Evolutionary conservation across 78 protist species (phyloP).

Genomic region (Cyanophora paradoxa): DNA sequence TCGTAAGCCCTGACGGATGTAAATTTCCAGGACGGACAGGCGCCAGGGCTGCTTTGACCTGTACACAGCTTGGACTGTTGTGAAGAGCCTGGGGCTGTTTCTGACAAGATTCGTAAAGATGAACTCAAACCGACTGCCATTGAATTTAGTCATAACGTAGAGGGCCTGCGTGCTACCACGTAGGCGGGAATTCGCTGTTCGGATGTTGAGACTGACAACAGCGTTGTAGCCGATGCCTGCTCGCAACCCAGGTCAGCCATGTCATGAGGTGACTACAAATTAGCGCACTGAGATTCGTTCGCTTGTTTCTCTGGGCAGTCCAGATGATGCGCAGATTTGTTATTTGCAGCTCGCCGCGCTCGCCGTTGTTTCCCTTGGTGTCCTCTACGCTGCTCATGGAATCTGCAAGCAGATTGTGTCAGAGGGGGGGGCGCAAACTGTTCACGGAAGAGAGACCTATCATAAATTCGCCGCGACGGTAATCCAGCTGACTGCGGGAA

Average conservation of each 20-base stretch:
- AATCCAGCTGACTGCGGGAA: not conserved
- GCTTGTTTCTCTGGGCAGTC: not conserved
- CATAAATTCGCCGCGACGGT: slow-evolving; percentile 1
- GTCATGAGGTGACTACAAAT: not conserved
- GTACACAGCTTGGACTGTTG: slow-evolving; percentile 68
- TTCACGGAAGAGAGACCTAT: not conserved
- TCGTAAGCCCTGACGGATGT: slow-evolving; percentile 59
- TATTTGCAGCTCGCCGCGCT: slow-evolving; percentile 43
- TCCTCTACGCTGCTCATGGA: slow-evolving; percentile 52
- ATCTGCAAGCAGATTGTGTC: not conserved
- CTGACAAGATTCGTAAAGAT: slow-evolving; percentile 59
- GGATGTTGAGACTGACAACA: slow-evolving; percentile 35
- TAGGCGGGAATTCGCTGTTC: slow-evolving; percentile 40
- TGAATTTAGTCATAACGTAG: slow-evolving; percentile 44
- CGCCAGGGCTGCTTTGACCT: slow-evolving; percentile 11
- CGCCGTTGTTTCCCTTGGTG: slow-evolving; percentile 80
- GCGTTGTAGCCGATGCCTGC: slow-evolving; percentile 18
- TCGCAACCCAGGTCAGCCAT: not conserved
- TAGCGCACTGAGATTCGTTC: slow-evolving; percentile 32
- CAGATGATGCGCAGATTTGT: slow-evolving; percentile 76
- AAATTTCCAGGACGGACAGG: not conserved
- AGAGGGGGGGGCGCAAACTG: not conserved
- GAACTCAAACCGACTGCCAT: slow-evolving; percentile 51
- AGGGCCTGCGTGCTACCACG: slow-evolving; percentile 60
- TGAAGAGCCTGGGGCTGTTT: slow-evolving; percentile 60